Percentiles rank a stretch among this genome's conserved stretches.
Conservation (phyloP, 2,329 filamentous ascomycete species). For the Fusarium sp. region DNA sequence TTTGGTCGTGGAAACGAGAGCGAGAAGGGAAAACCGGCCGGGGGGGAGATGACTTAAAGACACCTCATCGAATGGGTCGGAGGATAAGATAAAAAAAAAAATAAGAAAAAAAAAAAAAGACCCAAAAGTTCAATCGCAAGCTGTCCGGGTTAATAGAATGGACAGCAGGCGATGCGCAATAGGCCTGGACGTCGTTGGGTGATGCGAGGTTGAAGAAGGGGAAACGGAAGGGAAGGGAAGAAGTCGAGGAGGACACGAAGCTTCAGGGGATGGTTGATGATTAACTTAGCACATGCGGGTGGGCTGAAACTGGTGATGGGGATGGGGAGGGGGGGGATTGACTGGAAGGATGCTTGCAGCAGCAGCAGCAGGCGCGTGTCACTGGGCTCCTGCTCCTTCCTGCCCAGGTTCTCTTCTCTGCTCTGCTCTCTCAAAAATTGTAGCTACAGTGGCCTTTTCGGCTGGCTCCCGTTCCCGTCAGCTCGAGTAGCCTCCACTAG, state of each 20-base stretch:
- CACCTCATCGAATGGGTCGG: slow-evolving; percentile 37
- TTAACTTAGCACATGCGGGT: slow-evolving; percentile 25
- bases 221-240: slow-evolving; percentile 32
- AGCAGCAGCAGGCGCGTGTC: slow-evolving; percentile 29
- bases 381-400: background rate
- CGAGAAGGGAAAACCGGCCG: slow-evolving; percentile 25
- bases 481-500: background rate
- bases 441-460: slow-evolving; percentile 56
- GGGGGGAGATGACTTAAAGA: slow-evolving; percentile 32
- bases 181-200: slow-evolving; percentile 15
- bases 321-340: no score
- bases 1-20: slow-evolving; percentile 28
- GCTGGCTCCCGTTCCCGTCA: slow-evolving; percentile 28
- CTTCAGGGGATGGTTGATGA: slow-evolving; percentile 43
- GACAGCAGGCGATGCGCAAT: slow-evolving; percentile 25
- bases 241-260: slow-evolving; percentile 35
- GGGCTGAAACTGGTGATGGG: slow-evolving; percentile 33
- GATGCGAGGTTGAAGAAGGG: slow-evolving; percentile 28
- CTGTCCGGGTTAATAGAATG: slow-evolving; percentile 25
- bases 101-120: slow-evolving; percentile 24
- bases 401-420: no score
- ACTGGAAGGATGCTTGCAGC: slow-evolving; percentile 25
- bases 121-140: slow-evolving; percentile 35
- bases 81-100: slow-evolving; percentile 20
- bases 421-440: slow-evolving; percentile 41